These are phyloP conservation scores for Oldenlandia corymbosa DNA, from an alignment of 257 asterid species.

Conservation along the genomic window DNA sequence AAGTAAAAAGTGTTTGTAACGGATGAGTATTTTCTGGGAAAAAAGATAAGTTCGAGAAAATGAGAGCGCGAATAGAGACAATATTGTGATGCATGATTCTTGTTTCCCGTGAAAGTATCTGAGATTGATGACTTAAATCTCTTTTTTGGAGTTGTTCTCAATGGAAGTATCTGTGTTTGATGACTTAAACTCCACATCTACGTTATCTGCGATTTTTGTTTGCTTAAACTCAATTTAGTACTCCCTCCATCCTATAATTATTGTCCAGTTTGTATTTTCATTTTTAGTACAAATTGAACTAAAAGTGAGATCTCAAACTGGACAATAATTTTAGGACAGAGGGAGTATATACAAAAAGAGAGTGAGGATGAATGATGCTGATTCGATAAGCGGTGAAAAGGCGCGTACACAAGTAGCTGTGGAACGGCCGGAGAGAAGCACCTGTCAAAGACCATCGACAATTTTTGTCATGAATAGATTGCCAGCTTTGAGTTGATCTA, in stretches of 20 bases:
- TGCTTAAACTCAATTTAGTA: constrained; percentile 1
- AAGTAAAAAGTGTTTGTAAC: not conserved
- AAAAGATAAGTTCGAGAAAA: constrained; percentile 4
- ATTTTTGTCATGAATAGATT: no score
- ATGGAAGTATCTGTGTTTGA: constrained; percentile 4
- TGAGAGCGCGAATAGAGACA: not conserved
- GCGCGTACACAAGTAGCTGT: not conserved
- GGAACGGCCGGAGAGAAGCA: not conserved
- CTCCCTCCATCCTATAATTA: no score
- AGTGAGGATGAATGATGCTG: not conserved
- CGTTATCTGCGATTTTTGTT: not conserved
- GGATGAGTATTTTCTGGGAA: not conserved
- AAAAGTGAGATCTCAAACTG: no score
- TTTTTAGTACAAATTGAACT: no score
- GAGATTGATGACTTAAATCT: constrained; percentile 3
- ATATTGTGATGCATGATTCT: constrained; percentile 3
- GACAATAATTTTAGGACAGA: no score
- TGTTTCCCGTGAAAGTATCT: constrained; percentile 3
- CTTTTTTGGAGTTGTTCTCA: no score
- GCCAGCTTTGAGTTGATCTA: not conserved
- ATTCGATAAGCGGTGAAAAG: not conserved
- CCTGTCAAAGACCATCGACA: not conserved
- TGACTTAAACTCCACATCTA: not conserved
- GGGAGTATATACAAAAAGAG: no score
- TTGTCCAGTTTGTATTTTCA: no score